Percentiles rank a stretch among this genome's conserved stretches.
These are phyloP conservation scores for Sutorius australiensis DNA, from an alignment of 768 basidiomycete genomes.

Conservation along the genomic window DNA sequence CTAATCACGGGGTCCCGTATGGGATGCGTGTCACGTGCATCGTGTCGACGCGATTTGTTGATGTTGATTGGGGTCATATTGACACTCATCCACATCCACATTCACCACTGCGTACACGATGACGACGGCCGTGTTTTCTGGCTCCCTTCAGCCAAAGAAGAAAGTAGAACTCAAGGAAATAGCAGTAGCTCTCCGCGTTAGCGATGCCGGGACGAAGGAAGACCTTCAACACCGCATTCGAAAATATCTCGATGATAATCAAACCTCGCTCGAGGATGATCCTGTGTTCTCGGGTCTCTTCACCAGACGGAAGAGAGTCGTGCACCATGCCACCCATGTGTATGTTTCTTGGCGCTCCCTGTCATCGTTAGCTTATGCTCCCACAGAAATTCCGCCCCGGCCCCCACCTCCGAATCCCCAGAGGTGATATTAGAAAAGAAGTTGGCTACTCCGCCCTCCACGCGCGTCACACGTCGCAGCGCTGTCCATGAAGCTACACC, in stretches of 20 bases:
- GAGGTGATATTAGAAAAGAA: slow-evolving; percentile 17
- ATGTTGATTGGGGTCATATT: slow-evolving; percentile 26
- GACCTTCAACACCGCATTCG: slow-evolving; percentile 61
- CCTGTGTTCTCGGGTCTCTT: slow-evolving; percentile 57
- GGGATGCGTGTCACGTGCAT: slow-evolving; percentile 20
- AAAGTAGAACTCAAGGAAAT: slow-evolving; percentile 65
- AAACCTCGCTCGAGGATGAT: slow-evolving; percentile 51
- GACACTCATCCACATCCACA: slow-evolving; percentile 9
- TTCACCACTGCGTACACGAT: slow-evolving; percentile 28
- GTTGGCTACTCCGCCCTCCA: slow-evolving; percentile 15
- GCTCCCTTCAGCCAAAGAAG: slow-evolving; percentile 60
- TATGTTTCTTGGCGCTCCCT: slow-evolving; percentile 2
- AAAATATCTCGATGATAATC: slow-evolving; percentile 55
- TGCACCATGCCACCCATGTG: slow-evolving; percentile 12
- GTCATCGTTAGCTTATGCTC: neutral
- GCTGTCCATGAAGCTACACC: slow-evolving; percentile 42
- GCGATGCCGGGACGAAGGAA: slow-evolving; percentile 58
- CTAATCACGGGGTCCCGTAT: slow-evolving; percentile 5
- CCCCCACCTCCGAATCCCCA: slow-evolving; percentile 12
- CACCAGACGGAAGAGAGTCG: slow-evolving; percentile 35
- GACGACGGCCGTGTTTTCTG: slow-evolving; percentile 44
- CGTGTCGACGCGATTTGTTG: slow-evolving; percentile 28
- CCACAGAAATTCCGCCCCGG: slow-evolving; percentile 13
- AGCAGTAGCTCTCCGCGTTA: slow-evolving; percentile 49
- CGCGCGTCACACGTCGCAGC: slow-evolving; percentile 22